Evolutionary conservation across 805 yeast species (phyloP).

Genomic region (Grigorovia jiainica): DNA sequence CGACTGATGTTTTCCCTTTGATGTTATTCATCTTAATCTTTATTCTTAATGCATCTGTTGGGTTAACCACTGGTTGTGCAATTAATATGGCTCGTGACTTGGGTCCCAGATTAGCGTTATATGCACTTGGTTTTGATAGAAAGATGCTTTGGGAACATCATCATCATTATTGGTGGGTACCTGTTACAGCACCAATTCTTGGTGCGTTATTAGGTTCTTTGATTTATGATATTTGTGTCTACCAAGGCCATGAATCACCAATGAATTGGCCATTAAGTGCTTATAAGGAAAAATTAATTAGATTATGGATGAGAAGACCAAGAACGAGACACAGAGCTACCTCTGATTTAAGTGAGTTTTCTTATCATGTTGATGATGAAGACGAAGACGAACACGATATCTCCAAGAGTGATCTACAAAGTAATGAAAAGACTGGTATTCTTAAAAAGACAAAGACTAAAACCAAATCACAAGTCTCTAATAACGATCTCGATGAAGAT

Average conservation of each 20-base stretch:
- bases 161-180: conserved; percentile 44
- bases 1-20: conserved; percentile 39
- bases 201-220: conserved; percentile 42
- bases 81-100: conserved; percentile 47
- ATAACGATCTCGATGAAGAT: conserved; percentile 9
- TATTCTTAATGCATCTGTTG: conserved; percentile 39
- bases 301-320: conserved; percentile 26
- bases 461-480: conserved; percentile 8
- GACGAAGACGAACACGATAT: conserved; percentile 11
- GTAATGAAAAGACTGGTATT: conserved; percentile 4
- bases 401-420: conserved; percentile 5
- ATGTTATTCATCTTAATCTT: conserved; percentile 37
- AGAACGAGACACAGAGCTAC: conserved; percentile 21
- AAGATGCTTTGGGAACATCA: conserved; percentile 31
- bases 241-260: conserved; percentile 45
- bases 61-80: conserved; percentile 47
- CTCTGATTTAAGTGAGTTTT: conserved; percentile 23
- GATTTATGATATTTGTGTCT: conserved; percentile 42
- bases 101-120: conserved; percentile 43
- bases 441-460: conserved; percentile 11
- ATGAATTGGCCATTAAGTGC: conserved; percentile 34
- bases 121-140: conserved; percentile 39
- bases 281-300: conserved; percentile 8
- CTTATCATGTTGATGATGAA: conserved; percentile 17
- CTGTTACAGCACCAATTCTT: conserved; percentile 39